Percentiles rank a stretch among this genome's conserved stretches.
Evolutionary conservation across 108 stramenopile genomes (phyloP).

Genomic region (Conticribra guillardii): DNA sequence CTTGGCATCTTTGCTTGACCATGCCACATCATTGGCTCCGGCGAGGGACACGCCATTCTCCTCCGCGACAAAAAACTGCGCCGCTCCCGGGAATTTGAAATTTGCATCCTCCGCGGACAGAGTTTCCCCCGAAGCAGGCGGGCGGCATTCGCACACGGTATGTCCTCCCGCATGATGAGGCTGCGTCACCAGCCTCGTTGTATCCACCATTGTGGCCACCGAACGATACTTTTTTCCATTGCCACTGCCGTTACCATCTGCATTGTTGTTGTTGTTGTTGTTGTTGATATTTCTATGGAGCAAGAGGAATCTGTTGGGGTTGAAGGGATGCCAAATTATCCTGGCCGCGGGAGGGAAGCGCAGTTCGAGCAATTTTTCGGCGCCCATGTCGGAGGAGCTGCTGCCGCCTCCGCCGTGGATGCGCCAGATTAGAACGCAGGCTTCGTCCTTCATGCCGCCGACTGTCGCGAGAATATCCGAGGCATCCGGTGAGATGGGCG

Average conservation of each 20-base stretch:
- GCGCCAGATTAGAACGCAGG: conserved; percentile 51
- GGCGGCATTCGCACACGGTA: not conserved
- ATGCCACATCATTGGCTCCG: conserved; percentile 64
- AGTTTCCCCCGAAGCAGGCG: too few relatives aligned
- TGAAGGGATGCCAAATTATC: conserved; percentile 84
- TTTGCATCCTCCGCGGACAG: conserved; percentile 3
- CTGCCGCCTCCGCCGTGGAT: conserved; percentile 7
- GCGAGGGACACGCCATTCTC: not conserved
- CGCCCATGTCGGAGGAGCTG: conserved; percentile 42
- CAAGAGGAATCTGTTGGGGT: conserved; percentile 74
- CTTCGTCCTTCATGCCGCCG: conserved; percentile 40
- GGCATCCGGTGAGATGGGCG: conserved; percentile 40
- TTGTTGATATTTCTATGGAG: conserved; percentile 19
- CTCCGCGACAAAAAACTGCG: conserved; percentile 39
- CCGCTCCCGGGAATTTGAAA: conserved; percentile 48
- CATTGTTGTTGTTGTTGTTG: not conserved
- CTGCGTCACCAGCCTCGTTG: conserved; percentile 35
- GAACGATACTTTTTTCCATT: not conserved
- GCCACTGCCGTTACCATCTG: not conserved
- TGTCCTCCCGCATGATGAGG: conserved; percentile 28
- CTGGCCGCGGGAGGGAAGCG: conserved; percentile 18
- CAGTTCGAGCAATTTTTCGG: conserved; percentile 69
- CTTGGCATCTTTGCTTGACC: conserved; percentile 58
- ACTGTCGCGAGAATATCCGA: conserved; percentile 41
- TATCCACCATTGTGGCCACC: conserved; percentile 43